These are phyloP conservation scores for Sophora flavescens DNA, from an alignment of 306 rosid species.

Conservation along the genomic window DNA sequence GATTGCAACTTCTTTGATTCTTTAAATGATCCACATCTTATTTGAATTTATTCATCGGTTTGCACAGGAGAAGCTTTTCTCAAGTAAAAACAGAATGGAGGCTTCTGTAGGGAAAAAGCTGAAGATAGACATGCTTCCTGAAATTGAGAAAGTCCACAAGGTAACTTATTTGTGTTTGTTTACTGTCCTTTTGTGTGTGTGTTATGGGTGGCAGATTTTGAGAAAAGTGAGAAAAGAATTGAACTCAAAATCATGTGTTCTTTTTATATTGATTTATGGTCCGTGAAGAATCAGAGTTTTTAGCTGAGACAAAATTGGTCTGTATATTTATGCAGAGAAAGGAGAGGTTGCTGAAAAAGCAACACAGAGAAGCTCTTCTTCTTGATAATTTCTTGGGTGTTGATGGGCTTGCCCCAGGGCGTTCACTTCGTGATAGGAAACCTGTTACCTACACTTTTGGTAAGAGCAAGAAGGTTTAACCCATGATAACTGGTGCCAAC, in stretches of 20 bases:
- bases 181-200: neutral
- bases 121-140: constrained; percentile 92
- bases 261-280: constrained; percentile 29
- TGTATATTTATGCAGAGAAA: constrained; percentile 70
- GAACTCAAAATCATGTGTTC: neutral
- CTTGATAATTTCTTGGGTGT: constrained; percentile 77
- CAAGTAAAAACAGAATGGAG: constrained; percentile 85
- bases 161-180: constrained; percentile 50
- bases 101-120: constrained; percentile 84
- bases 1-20: neutral
- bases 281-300: constrained; percentile 18
- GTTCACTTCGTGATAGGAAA: constrained; percentile 95
- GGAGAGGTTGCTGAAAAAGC: constrained; percentile 88
- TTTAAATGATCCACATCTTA: constrained; percentile 38
- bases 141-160: constrained; percentile 95
- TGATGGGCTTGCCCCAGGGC: constrained; percentile 91
- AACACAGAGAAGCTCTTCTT: constrained; percentile 95
- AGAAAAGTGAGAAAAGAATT: constrained; percentile 38
- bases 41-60: constrained; percentile 48
- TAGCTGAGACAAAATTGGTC: constrained; percentile 25
- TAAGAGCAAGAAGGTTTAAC: constrained; percentile 50
- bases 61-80: constrained; percentile 82
- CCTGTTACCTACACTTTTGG: constrained; percentile 97
- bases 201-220: neutral
- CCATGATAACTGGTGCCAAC: constrained; percentile 1